phyloP scores from a whole-genome alignment of 345 rosid genomes.

The Boechera retrofracta region DNA sequence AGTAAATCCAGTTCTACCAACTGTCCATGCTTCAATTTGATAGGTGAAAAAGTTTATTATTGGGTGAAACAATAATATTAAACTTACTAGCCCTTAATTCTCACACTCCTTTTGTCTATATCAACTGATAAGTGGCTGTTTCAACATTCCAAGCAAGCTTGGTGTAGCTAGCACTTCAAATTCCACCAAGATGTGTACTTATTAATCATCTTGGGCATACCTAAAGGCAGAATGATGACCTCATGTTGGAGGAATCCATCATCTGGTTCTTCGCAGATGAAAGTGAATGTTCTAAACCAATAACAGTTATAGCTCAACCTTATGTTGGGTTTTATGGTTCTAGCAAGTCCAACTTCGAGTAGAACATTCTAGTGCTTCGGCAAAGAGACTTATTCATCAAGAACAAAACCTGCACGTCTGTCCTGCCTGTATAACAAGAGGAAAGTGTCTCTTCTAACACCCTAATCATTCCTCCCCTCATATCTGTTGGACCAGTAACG shows the following conservation, averaged over 20 bases:
- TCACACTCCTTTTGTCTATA: not conserved
- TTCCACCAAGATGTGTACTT: constrained; percentile 17
- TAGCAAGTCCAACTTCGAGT: constrained; percentile 23
- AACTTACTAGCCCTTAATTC: not conserved
- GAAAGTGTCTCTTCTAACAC: not conserved
- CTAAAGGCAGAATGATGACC: not conserved
- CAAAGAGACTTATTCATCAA: not conserved
- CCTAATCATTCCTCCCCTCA: not conserved
- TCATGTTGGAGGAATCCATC: not conserved
- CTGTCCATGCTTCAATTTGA: not conserved
- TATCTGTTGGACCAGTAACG: constrained; percentile 10
- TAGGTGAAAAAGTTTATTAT: not conserved
- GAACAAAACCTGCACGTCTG: constrained; percentile 10
- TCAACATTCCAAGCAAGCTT: constrained; percentile 15
- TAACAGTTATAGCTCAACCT: constrained; percentile 21
- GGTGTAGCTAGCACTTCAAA: constrained; percentile 11
- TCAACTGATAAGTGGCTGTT: constrained; percentile 6
- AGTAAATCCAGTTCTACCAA: not conserved
- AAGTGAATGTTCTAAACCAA: constrained; percentile 25
- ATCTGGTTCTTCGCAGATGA: not conserved
- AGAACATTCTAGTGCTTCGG: constrained; percentile 14
- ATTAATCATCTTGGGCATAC: not conserved
- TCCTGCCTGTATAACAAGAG: constrained; percentile 11
- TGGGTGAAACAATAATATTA: not conserved
- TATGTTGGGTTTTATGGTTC: constrained; percentile 6